These are phyloP conservation scores for Arachis stenosperma DNA, from an alignment of 306 rosid genomes.

Conservation along the genomic window DNA sequence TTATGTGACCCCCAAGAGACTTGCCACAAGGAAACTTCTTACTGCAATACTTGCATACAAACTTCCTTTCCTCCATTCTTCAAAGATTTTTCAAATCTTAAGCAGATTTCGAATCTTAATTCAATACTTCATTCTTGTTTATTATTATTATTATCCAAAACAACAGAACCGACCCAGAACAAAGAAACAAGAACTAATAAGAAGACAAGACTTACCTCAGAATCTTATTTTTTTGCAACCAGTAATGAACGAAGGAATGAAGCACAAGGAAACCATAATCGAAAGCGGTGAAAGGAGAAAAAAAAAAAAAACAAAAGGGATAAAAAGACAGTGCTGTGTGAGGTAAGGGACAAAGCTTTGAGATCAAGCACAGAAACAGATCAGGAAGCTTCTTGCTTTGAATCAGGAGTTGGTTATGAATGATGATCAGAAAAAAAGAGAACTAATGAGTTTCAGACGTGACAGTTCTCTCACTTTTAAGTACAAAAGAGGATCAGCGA, in stretches of 20 bases:
- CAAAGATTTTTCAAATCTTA: conserved; percentile 21
- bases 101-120: conserved; percentile 15
- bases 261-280: conserved; percentile 19
- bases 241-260: neutral
- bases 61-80: conserved; percentile 56
- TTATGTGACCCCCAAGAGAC: conserved; percentile 79
- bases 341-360: conserved; percentile 33
- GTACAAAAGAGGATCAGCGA: conserved; percentile 81
- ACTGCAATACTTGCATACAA: conserved; percentile 74
- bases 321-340: neutral
- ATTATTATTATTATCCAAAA: neutral
- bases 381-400: conserved; percentile 54
- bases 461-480: conserved; percentile 53
- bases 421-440: conserved; percentile 41
- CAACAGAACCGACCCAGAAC: neutral
- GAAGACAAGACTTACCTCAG: conserved; percentile 49
- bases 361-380: conserved; percentile 59
- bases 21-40: conserved; percentile 72
- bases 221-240: conserved; percentile 13
- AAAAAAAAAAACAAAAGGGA: neutral
- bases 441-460: conserved; percentile 68
- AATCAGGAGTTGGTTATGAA: neutral
- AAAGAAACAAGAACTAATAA: conserved; percentile 27
- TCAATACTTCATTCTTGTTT: neutral
- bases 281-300: conserved; percentile 13